phyloP scores from a whole-genome alignment of 306 rosid genomes.

The Quercus glauca region DNA sequence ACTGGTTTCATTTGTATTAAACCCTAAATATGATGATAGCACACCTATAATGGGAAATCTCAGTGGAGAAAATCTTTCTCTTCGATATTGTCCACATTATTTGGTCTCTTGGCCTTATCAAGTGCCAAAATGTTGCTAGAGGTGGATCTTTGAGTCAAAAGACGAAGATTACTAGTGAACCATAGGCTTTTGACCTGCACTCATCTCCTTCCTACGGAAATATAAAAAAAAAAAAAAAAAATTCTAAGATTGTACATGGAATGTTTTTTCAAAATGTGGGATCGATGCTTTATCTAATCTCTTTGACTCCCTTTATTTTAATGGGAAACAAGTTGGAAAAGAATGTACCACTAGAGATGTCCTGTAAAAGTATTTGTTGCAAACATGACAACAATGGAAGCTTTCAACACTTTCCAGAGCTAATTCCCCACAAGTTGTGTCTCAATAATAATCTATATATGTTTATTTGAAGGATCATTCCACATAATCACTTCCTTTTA shows the following conservation, averaged over 20 bases:
- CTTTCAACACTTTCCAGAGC: neutral
- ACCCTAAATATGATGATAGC: neutral
- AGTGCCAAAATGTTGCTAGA: neutral
- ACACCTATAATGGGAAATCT: neutral
- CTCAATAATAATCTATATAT: neutral
- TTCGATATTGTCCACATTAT: constrained; percentile 19
- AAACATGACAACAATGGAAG: neutral
- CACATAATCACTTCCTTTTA: no score
- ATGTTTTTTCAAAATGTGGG: neutral
- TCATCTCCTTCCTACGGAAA: neutral
- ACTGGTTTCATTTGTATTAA: neutral
- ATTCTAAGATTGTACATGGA: neutral
- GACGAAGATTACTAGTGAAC: neutral
- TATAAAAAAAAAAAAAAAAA: neutral
- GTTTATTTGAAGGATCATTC: no score
- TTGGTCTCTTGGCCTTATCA: constrained; percentile 4
- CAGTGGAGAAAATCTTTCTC: constrained; percentile 15
- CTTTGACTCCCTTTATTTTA: neutral
- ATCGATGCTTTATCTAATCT: neutral
- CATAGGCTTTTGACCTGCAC: neutral
- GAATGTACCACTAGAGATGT: neutral
- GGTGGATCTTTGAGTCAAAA: constrained; percentile 7
- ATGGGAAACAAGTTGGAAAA: neutral
- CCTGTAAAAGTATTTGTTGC: neutral
- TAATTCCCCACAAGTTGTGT: neutral